Base-by-base conservation (phyloP, 1,284 basidiomycete genomes). In the Hemileia vastatrix region DNA sequence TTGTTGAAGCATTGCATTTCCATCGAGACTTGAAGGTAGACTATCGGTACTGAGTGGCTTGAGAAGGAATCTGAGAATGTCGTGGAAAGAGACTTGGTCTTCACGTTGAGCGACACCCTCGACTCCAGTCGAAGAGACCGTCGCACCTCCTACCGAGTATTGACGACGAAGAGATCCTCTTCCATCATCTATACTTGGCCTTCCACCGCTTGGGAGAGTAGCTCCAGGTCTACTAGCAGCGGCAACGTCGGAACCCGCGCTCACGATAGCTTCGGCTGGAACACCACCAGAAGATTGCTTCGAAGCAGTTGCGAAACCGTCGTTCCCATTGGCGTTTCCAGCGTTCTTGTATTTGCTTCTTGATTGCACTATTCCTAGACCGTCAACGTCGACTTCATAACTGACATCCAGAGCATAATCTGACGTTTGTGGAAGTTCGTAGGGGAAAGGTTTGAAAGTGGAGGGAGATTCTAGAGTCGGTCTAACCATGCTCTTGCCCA, bases 361-460 rank as follows among this genome's bases (percentile, higher is more conserved):
- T 27, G 69, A 58, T 1, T 64, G 57, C 3, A n/a, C n/a, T n/a
- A n/a, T n/a, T n/a, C n/a, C 15, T 68, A 63, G n/a, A 69, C 55
- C 19, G 58, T 65, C 54, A 19, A 66, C 23, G 50, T 66, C 13
- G 31, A 44, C 15, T 18, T 67, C 61, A 67, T n/a, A n/a, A n/a
- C n/a, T n/a, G n/a, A n/a, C n/a, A n/a, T n/a, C n/a, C n/a, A n/a
- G n/a, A n/a, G 44, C 43, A 19, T 19, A n/a, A 15, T 45, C 9
- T 23, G 13, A 36, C 18, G 40, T 43, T 33, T 44, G 49, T 11
- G 18, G 44, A 13, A 27, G 63, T 55, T 64, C 11, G 21, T 57
- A 43, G 0, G 77, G 77, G 53, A 71, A 72, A 0, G 76, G 76
- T 59, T 77, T 77, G 66, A 77, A 68, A 6, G 57, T 51, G n/a